Conservation (phyloP, 306 rosid species). For the Ziziphus jujuba region DNA sequence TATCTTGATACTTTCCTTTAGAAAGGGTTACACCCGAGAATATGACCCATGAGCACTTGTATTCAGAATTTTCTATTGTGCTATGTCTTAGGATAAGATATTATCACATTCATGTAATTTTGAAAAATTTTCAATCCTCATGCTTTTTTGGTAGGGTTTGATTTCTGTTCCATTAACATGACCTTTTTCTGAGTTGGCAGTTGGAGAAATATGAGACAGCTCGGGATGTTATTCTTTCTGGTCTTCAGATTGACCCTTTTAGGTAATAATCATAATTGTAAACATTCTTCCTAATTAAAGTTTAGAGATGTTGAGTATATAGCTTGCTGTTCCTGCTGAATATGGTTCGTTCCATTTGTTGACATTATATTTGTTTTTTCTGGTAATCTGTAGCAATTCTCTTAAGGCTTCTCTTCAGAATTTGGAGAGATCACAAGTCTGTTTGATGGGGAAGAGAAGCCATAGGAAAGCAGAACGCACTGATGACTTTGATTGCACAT, state of each 20-base stretch:
- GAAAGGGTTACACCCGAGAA: too few species aligned
- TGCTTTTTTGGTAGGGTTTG: neutral
- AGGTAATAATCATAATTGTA: slow-evolving; percentile 48
- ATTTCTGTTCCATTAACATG: neutral
- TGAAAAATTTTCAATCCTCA: too few species aligned
- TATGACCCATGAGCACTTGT: neutral
- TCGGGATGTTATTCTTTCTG: slow-evolving; percentile 81
- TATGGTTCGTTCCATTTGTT: slow-evolving; percentile 23
- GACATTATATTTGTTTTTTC: slow-evolving; percentile 29
- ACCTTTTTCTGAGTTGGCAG: slow-evolving; percentile 48
- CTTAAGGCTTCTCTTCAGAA: slow-evolving; percentile 66
- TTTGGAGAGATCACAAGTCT: slow-evolving; percentile 55
- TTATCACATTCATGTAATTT: too few species aligned
- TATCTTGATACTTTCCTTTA: neutral
- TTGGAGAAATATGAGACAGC: slow-evolving; percentile 83
- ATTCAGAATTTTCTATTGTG: neutral
- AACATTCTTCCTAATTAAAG: slow-evolving; percentile 20
- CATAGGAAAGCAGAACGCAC: slow-evolving; percentile 64
- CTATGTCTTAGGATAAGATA: neutral
- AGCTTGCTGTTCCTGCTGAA: slow-evolving; percentile 23
- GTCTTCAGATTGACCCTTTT: slow-evolving; percentile 83
- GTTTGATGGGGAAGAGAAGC: slow-evolving; percentile 34
- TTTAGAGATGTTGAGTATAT: neutral
- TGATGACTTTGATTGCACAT: slow-evolving; percentile 90
- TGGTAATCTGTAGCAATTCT: slow-evolving; percentile 59